A percentile compares a stretch with the other conserved stretches of the same genome.
These are phyloP conservation scores for Colletotrichum limetticola DNA, from an alignment of 2,329 filamentous ascomycete genomes.

Conservation along the genomic window DNA sequence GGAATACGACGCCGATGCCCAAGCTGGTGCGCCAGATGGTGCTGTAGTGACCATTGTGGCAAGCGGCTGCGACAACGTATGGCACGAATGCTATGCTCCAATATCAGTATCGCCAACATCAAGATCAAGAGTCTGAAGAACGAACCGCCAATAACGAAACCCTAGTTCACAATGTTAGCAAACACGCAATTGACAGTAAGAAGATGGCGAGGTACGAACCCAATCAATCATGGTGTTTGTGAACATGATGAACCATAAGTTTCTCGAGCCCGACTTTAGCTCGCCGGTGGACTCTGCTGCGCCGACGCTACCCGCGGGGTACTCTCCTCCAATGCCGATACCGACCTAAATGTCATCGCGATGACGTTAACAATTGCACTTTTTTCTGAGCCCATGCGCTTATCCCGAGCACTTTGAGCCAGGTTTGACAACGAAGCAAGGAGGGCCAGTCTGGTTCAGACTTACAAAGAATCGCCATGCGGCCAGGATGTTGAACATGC, in stretches of 20 bases:
- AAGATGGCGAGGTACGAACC: constrained; percentile 28
- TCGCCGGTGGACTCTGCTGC: constrained; percentile 87
- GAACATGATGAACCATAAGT: constrained; percentile 91
- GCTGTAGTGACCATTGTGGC: constrained; percentile 69
- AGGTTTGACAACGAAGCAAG: no score
- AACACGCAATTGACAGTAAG: constrained; percentile 43
- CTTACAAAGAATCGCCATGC: constrained; percentile 87
- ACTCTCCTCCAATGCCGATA: constrained; percentile 64
- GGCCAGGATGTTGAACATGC: constrained; percentile 79
- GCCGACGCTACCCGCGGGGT: constrained; percentile 85
- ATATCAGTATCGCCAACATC: not conserved
- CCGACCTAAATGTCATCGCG: constrained; percentile 5
- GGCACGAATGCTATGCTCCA: constrained; percentile 7
- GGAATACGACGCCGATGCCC: constrained; percentile 83
- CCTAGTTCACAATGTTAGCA: constrained; percentile 43
- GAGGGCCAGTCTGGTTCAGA: not conserved
- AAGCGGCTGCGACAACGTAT: constrained; percentile 67
- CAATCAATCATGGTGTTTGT: constrained; percentile 88
- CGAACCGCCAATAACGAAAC: constrained; percentile 82
- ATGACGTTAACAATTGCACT: constrained; percentile 8
- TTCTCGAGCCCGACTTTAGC: constrained; percentile 82
- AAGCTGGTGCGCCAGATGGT: constrained; percentile 86
- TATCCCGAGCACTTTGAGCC: not conserved
- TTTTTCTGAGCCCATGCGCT: not conserved
- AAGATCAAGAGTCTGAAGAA: not conserved